These are phyloP conservation scores for Volvox africanus DNA, from an alignment of 139 green algal species.

Conservation along the genomic window DNA sequence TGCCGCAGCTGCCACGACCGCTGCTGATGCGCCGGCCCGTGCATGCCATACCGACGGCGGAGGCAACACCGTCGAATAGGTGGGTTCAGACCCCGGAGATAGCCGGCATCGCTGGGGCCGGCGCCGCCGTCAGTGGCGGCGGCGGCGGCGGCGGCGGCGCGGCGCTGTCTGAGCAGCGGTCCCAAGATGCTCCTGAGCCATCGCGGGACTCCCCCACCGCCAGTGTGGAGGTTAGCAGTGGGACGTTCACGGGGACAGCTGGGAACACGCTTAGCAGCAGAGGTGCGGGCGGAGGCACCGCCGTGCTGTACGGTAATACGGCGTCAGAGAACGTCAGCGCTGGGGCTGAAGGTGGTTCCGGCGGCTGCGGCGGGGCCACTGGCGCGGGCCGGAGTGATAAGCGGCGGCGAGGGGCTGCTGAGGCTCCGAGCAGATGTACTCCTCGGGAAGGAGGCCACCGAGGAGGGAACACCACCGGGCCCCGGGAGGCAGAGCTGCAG, in stretches of 20 bases:
- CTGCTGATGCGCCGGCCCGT: slow-evolving; percentile 12
- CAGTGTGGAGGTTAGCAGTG: slow-evolving; percentile 35
- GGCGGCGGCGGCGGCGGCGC: background rate
- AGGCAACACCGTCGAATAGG: background rate
- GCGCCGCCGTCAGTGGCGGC: background rate
- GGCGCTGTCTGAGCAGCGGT: background rate
- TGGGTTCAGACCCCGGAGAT: background rate
- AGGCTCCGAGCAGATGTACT: background rate
- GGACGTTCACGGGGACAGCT: background rate
- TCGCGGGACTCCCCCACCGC: slow-evolving; percentile 12
- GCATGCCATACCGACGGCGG: background rate
- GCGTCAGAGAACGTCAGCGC: background rate
- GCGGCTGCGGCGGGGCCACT: background rate
- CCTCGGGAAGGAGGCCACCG: background rate
- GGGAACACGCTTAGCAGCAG: background rate
- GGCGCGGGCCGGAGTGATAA: background rate
- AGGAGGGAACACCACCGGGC: background rate
- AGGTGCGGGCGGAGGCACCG: background rate
- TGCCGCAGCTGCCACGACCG: slow-evolving; percentile 20
- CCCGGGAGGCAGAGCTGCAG: background rate
- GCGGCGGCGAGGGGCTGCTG: background rate
- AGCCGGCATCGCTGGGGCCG: background rate
- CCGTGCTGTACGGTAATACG: background rate
- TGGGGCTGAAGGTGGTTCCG: background rate
- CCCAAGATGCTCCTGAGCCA: background rate